A percentile compares a stretch with the other conserved stretches of the same genome.
These are phyloP conservation scores for Pyrenophora graminea DNA, from an alignment of 2,329 filamentous ascomycete genomes.

Conservation along the genomic window DNA sequence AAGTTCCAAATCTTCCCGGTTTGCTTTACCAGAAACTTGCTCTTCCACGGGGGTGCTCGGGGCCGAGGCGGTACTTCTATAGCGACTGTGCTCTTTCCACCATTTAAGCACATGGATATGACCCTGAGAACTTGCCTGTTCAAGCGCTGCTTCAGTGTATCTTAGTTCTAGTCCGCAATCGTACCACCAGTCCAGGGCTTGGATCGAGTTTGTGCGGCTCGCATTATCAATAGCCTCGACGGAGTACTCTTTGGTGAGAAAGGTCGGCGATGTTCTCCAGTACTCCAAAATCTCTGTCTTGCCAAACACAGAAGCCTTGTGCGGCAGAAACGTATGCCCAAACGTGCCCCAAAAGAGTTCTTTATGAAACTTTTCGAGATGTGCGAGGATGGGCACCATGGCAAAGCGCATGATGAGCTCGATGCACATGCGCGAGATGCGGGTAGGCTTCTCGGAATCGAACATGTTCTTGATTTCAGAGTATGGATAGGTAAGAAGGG, in stretches of 20 bases:
- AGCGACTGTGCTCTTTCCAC: slow-evolving; percentile 76
- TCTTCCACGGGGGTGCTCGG: slow-evolving; percentile 20
- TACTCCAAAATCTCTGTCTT: slow-evolving; percentile 84
- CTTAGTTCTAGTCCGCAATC: slow-evolving; percentile 76
- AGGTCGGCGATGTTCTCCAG: slow-evolving; percentile 83
- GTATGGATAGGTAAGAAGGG: slow-evolving; percentile 74
- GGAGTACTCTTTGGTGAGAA: slow-evolving; percentile 85
- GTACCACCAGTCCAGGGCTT: slow-evolving; percentile 91
- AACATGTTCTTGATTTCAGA: slow-evolving; percentile 75
- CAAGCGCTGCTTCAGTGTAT: slow-evolving; percentile 84
- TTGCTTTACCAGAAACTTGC: slow-evolving; percentile 14
- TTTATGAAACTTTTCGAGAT: slow-evolving; percentile 67
- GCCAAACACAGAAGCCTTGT: slow-evolving; percentile 87
- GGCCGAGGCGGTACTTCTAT: slow-evolving; percentile 37
- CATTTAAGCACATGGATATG: slow-evolving; percentile 87
- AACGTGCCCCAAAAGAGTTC: slow-evolving; percentile 87
- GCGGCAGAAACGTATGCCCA: slow-evolving; percentile 78
- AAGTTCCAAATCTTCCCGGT: slow-evolving; percentile 55
- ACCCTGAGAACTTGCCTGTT: slow-evolving; percentile 83
- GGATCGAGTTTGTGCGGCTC: slow-evolving; percentile 80
- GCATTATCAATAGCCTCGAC: slow-evolving; percentile 85
- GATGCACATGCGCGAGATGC: slow-evolving; percentile 79
- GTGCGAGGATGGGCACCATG: slow-evolving; percentile 76
- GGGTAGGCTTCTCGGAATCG: slow-evolving; percentile 69
- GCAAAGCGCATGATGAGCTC: slow-evolving; percentile 92